These are phyloP conservation scores for Blepharisma japonicum DNA, from an alignment of 73 alveolate species.

Conservation along the genomic window DNA sequence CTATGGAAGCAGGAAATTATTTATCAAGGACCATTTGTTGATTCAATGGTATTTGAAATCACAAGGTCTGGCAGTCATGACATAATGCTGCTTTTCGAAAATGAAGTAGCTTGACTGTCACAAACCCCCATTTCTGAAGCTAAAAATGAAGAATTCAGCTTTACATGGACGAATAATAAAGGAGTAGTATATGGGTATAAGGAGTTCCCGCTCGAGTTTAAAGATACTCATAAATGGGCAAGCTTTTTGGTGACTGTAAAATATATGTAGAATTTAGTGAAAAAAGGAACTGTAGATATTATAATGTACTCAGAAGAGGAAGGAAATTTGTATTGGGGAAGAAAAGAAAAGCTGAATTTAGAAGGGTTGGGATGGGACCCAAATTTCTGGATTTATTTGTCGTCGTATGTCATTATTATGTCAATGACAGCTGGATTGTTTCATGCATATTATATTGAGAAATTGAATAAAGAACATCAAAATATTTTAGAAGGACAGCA, in stretches of 20 bases:
- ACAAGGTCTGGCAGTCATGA: background rate
- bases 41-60: background rate
- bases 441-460: background rate
- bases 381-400: slow-evolving; percentile 4
- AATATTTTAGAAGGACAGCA: no score
- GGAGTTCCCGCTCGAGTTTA: background rate
- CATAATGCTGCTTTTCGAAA: background rate
- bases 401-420: slow-evolving; percentile 15
- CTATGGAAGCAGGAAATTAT: background rate
- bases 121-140: background rate
- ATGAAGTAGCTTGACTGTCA: background rate
- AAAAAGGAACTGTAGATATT: slow-evolving; percentile 6
- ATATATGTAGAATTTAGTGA: background rate
- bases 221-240: background rate
- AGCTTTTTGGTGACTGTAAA: background rate
- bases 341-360: slow-evolving; percentile 13
- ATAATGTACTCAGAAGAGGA: background rate
- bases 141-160: background rate
- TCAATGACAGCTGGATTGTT: slow-evolving; percentile 11
- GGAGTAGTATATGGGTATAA: background rate
- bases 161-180: background rate
- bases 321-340: background rate
- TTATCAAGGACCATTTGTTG: background rate
- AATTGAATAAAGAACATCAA: background rate
- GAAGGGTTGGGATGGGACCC: slow-evolving; percentile 24